Percentiles rank a stretch among this genome's conserved stretches.
phyloP scores from a whole-genome alignment of 1,139 yeast species.

The Wickerhamiella infanticola region DNA sequence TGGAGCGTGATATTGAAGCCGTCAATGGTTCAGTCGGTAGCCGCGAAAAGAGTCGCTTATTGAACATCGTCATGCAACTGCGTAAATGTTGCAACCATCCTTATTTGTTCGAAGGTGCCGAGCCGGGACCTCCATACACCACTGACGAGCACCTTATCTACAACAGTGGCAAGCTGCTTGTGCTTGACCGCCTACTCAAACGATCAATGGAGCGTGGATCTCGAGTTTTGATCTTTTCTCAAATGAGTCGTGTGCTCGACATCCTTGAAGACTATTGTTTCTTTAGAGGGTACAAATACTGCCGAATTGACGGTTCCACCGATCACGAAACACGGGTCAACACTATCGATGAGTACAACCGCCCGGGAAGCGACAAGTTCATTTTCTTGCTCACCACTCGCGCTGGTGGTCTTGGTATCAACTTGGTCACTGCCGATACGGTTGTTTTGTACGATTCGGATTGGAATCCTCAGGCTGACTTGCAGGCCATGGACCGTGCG shows the following conservation, averaged over 20 bases:
- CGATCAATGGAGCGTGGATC: constrained; percentile 68
- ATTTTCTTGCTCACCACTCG: constrained; percentile 81
- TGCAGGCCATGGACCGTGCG: constrained; percentile 98
- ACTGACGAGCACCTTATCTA: constrained; percentile 86
- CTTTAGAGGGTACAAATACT: constrained; percentile 71
- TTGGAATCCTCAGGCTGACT: constrained; percentile 98
- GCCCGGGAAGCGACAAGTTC: constrained; percentile 69
- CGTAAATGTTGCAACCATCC: constrained; percentile 97
- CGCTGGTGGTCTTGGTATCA: constrained; percentile 96
- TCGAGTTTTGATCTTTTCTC: constrained; percentile 82
- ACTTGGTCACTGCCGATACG: constrained; percentile 80
- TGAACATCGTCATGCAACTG: constrained; percentile 92
- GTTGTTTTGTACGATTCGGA: constrained; percentile 87
- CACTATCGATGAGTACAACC: constrained; percentile 86
- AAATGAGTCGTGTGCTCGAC: constrained; percentile 86
- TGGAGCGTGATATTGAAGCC: constrained; percentile 92
- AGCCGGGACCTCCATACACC: constrained; percentile 96
- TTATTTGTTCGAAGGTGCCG: constrained; percentile 92
- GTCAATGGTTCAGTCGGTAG: constrained; percentile 87
- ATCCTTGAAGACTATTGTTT: constrained; percentile 87
- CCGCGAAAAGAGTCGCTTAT: constrained; percentile 76
- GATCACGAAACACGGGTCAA: constrained; percentile 85
- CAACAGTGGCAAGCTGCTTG: constrained; percentile 83
- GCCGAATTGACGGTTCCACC: constrained; percentile 92
- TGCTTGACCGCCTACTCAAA: constrained; percentile 67